Conservation (phyloP, 1,284 basidiomycete species). For the Trichosporon sp. region DNA sequence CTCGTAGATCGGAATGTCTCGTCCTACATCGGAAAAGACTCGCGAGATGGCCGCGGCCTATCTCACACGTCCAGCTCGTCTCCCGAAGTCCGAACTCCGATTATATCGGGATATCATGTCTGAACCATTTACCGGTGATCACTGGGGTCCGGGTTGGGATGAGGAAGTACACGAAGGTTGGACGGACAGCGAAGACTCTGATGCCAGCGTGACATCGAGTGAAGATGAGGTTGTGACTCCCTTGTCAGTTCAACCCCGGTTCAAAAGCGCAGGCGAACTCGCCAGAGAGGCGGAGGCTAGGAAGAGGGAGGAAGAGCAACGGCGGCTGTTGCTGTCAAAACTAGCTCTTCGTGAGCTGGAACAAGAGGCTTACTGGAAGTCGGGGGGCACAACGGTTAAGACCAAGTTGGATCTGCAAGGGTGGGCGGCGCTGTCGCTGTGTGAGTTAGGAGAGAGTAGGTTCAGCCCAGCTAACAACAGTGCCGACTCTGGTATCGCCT, state of each 20-base stretch:
- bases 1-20: slow-evolving; percentile 41
- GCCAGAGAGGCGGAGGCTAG: slow-evolving; percentile 30
- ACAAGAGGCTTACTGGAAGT: slow-evolving; percentile 42
- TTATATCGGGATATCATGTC: slow-evolving; percentile 49
- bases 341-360: slow-evolving; percentile 31
- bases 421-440: slow-evolving; percentile 41
- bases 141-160: slow-evolving; percentile 42
- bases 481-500: slow-evolving; percentile 25
- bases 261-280: background rate
- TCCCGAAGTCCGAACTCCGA: slow-evolving; percentile 38
- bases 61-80: slow-evolving; percentile 30
- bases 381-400: slow-evolving; percentile 29
- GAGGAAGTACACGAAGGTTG: slow-evolving; percentile 49
- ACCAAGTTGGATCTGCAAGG: slow-evolving; percentile 34
- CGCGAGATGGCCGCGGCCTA: slow-evolving; percentile 39
- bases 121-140: slow-evolving; percentile 43
- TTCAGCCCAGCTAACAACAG: slow-evolving; percentile 3
- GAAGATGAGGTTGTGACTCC: slow-evolving; percentile 37
- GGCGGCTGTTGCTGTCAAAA: slow-evolving; percentile 30
- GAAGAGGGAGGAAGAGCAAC: slow-evolving; percentile 26
- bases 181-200: slow-evolving; percentile 41
- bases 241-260: background rate
- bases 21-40: slow-evolving; percentile 32
- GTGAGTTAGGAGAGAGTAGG: slow-evolving; percentile 28
- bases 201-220: slow-evolving; percentile 15